A percentile compares a stretch with the other conserved stretches of the same genome.
Conservation (phyloP, 495 filamentous ascomycete genomes). For the Penicillium goetzii region DNA sequence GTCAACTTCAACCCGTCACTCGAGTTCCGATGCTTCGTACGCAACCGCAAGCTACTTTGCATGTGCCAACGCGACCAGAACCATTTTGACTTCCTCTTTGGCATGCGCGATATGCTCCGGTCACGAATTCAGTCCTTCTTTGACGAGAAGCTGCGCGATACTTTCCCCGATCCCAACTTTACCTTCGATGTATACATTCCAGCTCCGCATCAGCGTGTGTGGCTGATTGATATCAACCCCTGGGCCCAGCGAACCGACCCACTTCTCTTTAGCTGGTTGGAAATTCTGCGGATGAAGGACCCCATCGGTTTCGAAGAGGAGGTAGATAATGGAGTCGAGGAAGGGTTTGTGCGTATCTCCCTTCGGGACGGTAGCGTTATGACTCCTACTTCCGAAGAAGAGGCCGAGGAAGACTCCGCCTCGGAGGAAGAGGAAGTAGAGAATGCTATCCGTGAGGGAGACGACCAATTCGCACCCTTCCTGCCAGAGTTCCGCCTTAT, state of each 20-base stretch:
- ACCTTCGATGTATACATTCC: conserved; percentile 91
- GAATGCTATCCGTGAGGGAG: conserved; percentile 48
- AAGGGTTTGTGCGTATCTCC: conserved; percentile 47
- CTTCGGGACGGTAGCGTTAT: conserved; percentile 36
- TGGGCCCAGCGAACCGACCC: conserved; percentile 92
- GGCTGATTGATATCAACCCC: conserved; percentile 92
- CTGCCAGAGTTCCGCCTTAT: conserved; percentile 81
- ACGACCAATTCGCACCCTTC: conserved; percentile 61
- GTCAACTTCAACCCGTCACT: conserved; percentile 85
- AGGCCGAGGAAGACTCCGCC: conserved; percentile 20
- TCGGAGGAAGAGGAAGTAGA: conserved; percentile 41
- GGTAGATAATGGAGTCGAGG: conserved; percentile 28
- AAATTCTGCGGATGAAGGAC: conserved; percentile 74
- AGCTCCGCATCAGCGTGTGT: conserved; percentile 72
- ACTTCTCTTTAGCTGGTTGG: conserved; percentile 86
- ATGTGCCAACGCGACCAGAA: conserved; percentile 90
- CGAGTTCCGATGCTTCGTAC: conserved; percentile 95
- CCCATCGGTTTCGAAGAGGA: conserved; percentile 46
- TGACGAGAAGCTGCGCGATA: conserved; percentile 65
- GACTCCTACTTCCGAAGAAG: conserved; percentile 7
- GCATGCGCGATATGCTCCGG: conserved; percentile 64
- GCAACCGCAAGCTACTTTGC: conserved; percentile 73
- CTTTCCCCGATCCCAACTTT: conserved; percentile 82
- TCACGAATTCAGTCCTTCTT: conserved; percentile 73
- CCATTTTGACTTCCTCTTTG: conserved; percentile 79